Percentiles rank a stretch among this genome's conserved stretches.
These are phyloP conservation scores for Boletus sensibilis DNA, from an alignment of 768 basidiomycete species.

Conservation along the genomic window DNA sequence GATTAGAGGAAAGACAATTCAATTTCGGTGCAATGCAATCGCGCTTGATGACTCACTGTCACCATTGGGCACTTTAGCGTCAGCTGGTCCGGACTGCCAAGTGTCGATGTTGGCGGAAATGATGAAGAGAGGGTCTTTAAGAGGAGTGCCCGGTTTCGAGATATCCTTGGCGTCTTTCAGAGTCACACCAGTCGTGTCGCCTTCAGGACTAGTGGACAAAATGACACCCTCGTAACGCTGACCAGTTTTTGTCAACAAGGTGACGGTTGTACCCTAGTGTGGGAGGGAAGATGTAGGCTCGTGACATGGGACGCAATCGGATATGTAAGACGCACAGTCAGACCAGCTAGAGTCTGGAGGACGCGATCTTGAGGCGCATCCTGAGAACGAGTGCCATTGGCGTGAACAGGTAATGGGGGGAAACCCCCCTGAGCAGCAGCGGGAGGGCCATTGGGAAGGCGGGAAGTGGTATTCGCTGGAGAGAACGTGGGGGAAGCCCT, in stretches of 20 bases:
- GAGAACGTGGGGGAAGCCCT: conserved; percentile 74
- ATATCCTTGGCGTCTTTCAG: conserved; percentile 80
- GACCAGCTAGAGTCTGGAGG: conserved; percentile 63
- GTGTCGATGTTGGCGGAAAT: conserved; percentile 69
- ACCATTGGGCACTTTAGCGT: conserved; percentile 65
- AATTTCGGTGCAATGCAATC: background rate
- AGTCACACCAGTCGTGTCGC: conserved; percentile 68
- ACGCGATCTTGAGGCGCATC: conserved; percentile 56
- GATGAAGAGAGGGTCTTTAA: conserved; percentile 70
- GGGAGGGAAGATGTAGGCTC: conserved; percentile 18
- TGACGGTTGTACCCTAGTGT: conserved; percentile 71
- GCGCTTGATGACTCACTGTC: conserved; percentile 52
- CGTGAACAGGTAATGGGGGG: conserved; percentile 43
- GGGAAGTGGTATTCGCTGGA: conserved; percentile 41
- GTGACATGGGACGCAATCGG: conserved; percentile 8
- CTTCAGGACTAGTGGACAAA: conserved; percentile 56
- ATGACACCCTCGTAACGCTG: conserved; percentile 77
- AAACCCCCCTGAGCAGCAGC: conserved; percentile 37
- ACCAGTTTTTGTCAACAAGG: conserved; percentile 67
- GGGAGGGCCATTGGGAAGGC: conserved; percentile 43
- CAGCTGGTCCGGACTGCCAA: conserved; percentile 74
- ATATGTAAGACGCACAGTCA: conserved; percentile 55
- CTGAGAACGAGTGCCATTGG: conserved; percentile 47
- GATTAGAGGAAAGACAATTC: background rate
- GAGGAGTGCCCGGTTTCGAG: conserved; percentile 59